Base-by-base conservation (phyloP, 805 yeast genomes). In the Starmera pachycereana region DNA sequence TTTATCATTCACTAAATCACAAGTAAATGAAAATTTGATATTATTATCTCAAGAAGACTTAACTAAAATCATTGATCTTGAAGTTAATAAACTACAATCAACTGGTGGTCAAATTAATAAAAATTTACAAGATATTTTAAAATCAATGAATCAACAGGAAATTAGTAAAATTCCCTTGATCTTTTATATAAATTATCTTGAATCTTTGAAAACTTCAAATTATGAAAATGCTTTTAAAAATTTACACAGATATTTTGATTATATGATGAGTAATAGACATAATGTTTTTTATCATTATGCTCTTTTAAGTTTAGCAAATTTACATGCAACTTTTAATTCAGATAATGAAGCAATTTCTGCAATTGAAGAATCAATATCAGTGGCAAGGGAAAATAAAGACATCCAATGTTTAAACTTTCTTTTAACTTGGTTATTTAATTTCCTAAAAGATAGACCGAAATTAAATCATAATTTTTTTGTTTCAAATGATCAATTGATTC, bases 331-430 rank as follows among this genome's bases (percentile, higher is more conserved):
- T 34, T 84, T 82, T 56, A 77, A 78, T 18, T 77, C 79, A 43
- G 74, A 75, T 44, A 49, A 45, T 6, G 51, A 61, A 60, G 95
- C 96, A 0, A 56, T 86, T 12, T 69, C 80, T 46, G 81, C 95
- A 1, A 82, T 87, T 8, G 86, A 82, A 45, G 96, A 88, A 56
- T 92, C 96, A 0, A 81, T 87, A 3, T 68, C 82, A 7, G 87
- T 88, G 3, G 96, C 96, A 0, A 65, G 96, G 48, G 96, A 88
- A 51, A 80, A 81, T 49, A 78, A 78, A 45, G 96, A 89, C 56
- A 68, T 74, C 40, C 66, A 70, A 12, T 84, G 94, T 22, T 66
- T 87, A 33, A 81, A 84, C 25, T 78, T 78, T 48, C 69, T 87
- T 12, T 62, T 87, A 37, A 69, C 86, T 9, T 82, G 92, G 88